Conservation (phyloP, 495 filamentous ascomycete species). For the Podospora pseudocomata region DNA sequence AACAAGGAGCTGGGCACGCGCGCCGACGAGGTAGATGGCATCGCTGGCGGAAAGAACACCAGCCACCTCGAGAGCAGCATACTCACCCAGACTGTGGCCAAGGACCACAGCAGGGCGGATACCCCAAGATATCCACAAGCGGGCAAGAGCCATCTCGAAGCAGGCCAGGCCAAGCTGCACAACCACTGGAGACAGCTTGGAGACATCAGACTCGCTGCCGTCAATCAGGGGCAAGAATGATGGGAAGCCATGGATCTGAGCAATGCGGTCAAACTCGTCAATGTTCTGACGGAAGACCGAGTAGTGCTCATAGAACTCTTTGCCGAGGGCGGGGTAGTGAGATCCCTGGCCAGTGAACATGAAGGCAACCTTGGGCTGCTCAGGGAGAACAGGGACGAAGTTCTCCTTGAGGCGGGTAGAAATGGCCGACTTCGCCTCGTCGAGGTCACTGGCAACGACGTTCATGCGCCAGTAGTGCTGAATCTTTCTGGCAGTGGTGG, state of each 20-base stretch:
- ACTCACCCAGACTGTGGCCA: slow-evolving; percentile 85
- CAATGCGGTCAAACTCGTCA: slow-evolving; percentile 65
- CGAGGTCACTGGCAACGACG: slow-evolving; percentile 52
- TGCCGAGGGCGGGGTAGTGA: slow-evolving; percentile 64
- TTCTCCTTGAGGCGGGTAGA: slow-evolving; percentile 43
- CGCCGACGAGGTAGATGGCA: slow-evolving; percentile 75
- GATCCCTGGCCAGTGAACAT: slow-evolving; percentile 70
- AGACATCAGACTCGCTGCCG: slow-evolving; percentile 53
- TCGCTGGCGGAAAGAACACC: slow-evolving; percentile 77
- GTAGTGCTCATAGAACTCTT: slow-evolving; percentile 63
- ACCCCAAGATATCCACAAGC: slow-evolving; percentile 76
- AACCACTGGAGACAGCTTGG: slow-evolving; percentile 65
- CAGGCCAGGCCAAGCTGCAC: slow-evolving; percentile 74
- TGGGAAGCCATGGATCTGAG: slow-evolving; percentile 64
- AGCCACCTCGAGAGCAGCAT: slow-evolving; percentile 77
- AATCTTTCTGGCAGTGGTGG: slow-evolving; percentile 78
- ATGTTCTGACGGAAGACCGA: slow-evolving; percentile 67
- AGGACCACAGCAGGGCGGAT: slow-evolving; percentile 71
- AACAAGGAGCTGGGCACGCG: slow-evolving; percentile 70
- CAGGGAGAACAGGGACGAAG: slow-evolving; percentile 44
- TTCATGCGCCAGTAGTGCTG: slow-evolving; percentile 72
- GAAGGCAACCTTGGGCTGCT: slow-evolving; percentile 58
- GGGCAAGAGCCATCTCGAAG: slow-evolving; percentile 81
- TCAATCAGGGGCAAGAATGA: slow-evolving; percentile 66
- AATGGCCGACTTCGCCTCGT: slow-evolving; percentile 41